Evolutionary conservation across 176 grass and related monocot genomes (phyloP), one percentile per base, ranked within the genome.

Genomic region (Aegilops tauschii): DNA sequence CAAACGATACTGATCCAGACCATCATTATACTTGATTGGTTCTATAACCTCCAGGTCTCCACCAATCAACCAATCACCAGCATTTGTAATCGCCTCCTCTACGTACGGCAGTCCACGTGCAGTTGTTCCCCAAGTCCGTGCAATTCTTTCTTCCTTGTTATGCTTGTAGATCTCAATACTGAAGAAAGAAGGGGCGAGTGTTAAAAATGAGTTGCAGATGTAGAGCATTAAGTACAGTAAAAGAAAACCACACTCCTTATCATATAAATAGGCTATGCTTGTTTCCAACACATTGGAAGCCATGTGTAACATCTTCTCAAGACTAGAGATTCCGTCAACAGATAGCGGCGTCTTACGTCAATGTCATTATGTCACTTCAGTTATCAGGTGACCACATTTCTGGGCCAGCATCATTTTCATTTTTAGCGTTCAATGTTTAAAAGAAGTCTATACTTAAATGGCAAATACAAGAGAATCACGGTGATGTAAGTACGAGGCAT

Each of bases 131-230:
- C 97, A 99, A 79, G 94, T 96, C 84, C 97, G 80, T 75, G 97
- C 97, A 83, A 96, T 94, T 86, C 94, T 86, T 99, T 99, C 97
- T 96, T 99, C 97, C 81, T 99, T 99, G 39, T 99, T 99, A 70
- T 96, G 94, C 54, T 92, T 99, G 92, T 99, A 99, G 56, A 99
- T 99, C 87, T 99, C 94, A 83, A 99, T 99, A 86, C 97, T 99
- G 92, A 89, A 65, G 77, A 78, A 67, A 82, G 27, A 40, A 35
- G 16, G 44, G 62, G 52, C 35, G 5, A 12, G 35, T 78, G 78
- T 91, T 42, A 90, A 34, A 78, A 17, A 42, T 16, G 52, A 21
- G 68, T n/a, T 23, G 58, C 2, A 6, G 29, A 76, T 37, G 35
- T 5, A 10, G 28, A 54, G 74, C 54, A 82, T 65, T 13, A 2